These are phyloP conservation scores for Leishmania lainsoni DNA, from an alignment of 208 protist genomes.

Conservation along the genomic window DNA sequence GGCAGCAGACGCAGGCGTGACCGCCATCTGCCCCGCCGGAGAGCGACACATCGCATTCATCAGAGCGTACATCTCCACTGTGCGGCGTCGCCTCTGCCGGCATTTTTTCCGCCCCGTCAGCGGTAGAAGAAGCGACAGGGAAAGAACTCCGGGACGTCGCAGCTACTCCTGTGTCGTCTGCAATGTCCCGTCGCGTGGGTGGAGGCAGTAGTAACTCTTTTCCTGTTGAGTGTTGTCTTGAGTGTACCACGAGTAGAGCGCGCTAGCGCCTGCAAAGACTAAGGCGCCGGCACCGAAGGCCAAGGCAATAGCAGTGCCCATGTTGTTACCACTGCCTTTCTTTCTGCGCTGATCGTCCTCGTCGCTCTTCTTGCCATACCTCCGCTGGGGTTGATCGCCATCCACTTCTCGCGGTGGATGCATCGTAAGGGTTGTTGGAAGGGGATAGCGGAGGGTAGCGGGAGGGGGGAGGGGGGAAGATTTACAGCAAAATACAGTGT, in stretches of 20 bases:
- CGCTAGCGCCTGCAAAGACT: neutral
- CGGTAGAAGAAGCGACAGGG: neutral
- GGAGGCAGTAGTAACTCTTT: slow-evolving; percentile 7
- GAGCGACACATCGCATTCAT: neutral
- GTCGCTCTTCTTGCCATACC: neutral
- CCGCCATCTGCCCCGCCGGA: neutral
- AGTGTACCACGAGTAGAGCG: neutral
- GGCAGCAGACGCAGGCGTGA: slow-evolving; percentile 22
- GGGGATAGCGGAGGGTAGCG: neutral
- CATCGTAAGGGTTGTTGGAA: neutral
- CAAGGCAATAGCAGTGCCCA: neutral
- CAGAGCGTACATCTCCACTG: neutral
- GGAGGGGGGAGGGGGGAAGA: neutral
- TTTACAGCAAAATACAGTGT: too few species aligned
- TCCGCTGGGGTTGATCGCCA: neutral
- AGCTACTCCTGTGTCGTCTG: neutral
- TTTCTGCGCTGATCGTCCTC: neutral
- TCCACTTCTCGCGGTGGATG: neutral
- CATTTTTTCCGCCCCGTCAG: neutral
- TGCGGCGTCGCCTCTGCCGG: neutral
- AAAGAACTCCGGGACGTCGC: neutral
- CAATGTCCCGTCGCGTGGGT: neutral
- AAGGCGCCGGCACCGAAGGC: slow-evolving; percentile 1
- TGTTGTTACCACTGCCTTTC: neutral
- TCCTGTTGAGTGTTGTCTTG: neutral